phyloP scores from a whole-genome alignment of 768 basidiomycete genomes.

The Brasilioporus rufonigricans region DNA sequence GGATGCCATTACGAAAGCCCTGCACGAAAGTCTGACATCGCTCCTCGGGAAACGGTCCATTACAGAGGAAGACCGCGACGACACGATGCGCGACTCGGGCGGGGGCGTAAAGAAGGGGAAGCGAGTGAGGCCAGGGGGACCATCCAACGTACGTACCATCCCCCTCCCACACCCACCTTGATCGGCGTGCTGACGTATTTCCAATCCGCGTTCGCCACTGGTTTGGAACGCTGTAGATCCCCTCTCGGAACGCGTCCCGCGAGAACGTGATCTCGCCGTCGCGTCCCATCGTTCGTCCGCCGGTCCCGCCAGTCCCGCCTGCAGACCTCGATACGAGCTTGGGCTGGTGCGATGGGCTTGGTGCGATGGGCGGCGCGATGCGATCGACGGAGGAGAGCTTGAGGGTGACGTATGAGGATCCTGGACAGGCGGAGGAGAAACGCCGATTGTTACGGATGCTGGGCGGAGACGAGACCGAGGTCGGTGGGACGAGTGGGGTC shows the following conservation, averaged over 20 bases:
- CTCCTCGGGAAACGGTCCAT: slow-evolving; percentile 66
- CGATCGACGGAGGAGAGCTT: slow-evolving; percentile 43
- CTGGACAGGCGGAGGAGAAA: slow-evolving; percentile 57
- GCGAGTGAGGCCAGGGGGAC: slow-evolving; percentile 36
- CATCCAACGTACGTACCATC: slow-evolving; percentile 33
- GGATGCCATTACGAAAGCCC: slow-evolving; percentile 49
- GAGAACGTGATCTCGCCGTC: slow-evolving; percentile 19
- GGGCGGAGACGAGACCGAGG: slow-evolving; percentile 20
- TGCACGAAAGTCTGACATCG: slow-evolving; percentile 67
- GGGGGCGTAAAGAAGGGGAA: slow-evolving; percentile 32
- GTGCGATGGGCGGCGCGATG: neutral
- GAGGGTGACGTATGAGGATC: slow-evolving; percentile 68
- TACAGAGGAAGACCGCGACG: slow-evolving; percentile 37
- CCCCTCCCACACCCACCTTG: neutral
- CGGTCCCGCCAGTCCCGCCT: neutral
- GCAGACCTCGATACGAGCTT: slow-evolving; percentile 31
- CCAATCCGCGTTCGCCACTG: no score
- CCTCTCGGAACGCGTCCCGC: slow-evolving; percentile 40
- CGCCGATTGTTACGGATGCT: slow-evolving; percentile 56
- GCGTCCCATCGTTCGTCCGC: slow-evolving; percentile 4
- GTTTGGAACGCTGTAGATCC: slow-evolving; percentile 8
- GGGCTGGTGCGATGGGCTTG: slow-evolving; percentile 23
- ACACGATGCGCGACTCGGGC: slow-evolving; percentile 11
- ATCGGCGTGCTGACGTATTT: neutral
- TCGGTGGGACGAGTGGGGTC: no score